phyloP scores from a whole-genome alignment of 306 rosid species.

The Hippophae gyantsensis region DNA sequence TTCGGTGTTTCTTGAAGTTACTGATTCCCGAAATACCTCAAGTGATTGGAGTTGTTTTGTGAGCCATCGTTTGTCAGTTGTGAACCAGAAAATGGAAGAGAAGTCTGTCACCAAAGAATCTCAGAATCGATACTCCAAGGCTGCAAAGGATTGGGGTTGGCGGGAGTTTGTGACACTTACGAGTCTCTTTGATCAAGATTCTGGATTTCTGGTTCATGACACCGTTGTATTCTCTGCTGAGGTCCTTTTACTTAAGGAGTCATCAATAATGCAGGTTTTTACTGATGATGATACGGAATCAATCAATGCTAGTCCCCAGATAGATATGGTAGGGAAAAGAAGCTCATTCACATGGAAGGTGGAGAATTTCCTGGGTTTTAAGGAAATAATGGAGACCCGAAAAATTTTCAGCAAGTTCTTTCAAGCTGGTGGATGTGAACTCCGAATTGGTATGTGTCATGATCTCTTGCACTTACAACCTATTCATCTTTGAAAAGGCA shows the following conservation, averaged over 20 bases:
- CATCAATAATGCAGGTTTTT: constrained; percentile 80
- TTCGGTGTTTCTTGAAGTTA: constrained; percentile 97
- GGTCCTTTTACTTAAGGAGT: constrained; percentile 93
- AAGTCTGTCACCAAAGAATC: constrained; percentile 98
- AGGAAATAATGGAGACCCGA: constrained; percentile 98
- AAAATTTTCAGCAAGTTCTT: constrained; percentile 98
- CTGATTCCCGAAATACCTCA: constrained; percentile 90
- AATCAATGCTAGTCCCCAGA: constrained; percentile 34
- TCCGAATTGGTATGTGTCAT: constrained; percentile 77
- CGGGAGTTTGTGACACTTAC: constrained; percentile 99
- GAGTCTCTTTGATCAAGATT: constrained; percentile 97
- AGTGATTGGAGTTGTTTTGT: constrained; percentile 99
- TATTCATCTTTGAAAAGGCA: neutral
- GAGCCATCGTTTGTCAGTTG: constrained; percentile 91
- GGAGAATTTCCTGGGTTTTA: constrained; percentile 91
- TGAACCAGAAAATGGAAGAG: constrained; percentile 84
- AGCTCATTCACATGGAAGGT: constrained; percentile 99
- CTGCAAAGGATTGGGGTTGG: constrained; percentile 99
- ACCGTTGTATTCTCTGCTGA: constrained; percentile 96
- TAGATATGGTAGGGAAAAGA: constrained; percentile 45
- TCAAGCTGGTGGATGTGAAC: constrained; percentile 99
- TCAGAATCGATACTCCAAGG: constrained; percentile 98
- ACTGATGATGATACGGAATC: constrained; percentile 52
- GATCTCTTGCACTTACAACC: neutral
- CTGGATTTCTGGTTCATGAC: constrained; percentile 94